Conservation (phyloP, 2,329 filamentous ascomycete species). For the Aspergillus tanneri region DNA sequence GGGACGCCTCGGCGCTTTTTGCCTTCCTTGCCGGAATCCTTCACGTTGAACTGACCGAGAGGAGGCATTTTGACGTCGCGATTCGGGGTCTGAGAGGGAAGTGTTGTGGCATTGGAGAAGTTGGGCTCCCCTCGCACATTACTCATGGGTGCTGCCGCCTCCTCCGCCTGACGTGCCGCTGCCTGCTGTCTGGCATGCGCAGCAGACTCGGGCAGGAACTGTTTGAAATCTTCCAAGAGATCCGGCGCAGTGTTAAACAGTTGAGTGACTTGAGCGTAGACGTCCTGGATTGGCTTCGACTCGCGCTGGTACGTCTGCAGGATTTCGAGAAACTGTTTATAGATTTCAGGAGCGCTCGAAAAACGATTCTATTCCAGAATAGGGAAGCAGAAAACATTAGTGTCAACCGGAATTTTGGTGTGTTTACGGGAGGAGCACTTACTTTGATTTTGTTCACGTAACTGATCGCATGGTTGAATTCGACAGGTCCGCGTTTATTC, state of each 20-base stretch:
- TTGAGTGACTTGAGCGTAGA: conserved; percentile 93
- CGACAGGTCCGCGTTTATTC: conserved; percentile 89
- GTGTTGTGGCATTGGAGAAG: conserved; percentile 42
- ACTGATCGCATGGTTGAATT: conserved; percentile 98
- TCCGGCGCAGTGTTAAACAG: conserved; percentile 92
- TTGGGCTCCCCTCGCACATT: conserved; percentile 57
- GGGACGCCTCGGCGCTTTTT: conserved; percentile 77
- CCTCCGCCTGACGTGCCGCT: conserved; percentile 63
- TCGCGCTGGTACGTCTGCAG: conserved; percentile 97
- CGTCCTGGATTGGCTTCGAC: conserved; percentile 96
- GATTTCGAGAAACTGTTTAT: conserved; percentile 98
- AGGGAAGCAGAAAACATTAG: not conserved
- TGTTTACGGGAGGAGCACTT: conserved; percentile 29
- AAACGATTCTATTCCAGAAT: conserved; percentile 83
- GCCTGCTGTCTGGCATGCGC: conserved; percentile 65
- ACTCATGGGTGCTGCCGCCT: conserved; percentile 65
- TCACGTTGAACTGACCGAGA: conserved; percentile 86
- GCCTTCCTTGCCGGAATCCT: conserved; percentile 80
- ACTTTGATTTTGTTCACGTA: conserved; percentile 99
- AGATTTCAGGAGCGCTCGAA: conserved; percentile 93
- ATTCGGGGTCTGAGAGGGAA: conserved; percentile 53
- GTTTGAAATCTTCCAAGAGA: conserved; percentile 95
- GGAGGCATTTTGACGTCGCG: conserved; percentile 75
- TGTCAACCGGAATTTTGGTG: not conserved
- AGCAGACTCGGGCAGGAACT: conserved; percentile 90